Evolutionary conservation across 2,329 filamentous ascomycete species (phyloP).

Genomic region (Penicillium sp.): DNA sequence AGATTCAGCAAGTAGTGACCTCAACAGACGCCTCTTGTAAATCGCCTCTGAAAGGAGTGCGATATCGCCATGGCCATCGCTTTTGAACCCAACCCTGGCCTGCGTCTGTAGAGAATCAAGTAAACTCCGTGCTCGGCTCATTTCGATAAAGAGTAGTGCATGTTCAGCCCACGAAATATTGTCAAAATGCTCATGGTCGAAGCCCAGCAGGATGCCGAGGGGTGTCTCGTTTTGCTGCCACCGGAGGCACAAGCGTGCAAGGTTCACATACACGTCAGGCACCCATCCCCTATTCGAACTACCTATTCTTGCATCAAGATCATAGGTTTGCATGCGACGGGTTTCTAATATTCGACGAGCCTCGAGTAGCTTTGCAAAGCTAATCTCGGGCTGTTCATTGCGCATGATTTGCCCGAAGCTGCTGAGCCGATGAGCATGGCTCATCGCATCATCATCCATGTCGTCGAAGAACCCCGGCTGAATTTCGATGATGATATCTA

Average conservation of each 20-base stretch:
- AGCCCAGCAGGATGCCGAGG: conserved; percentile 3
- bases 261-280: conserved; percentile 13
- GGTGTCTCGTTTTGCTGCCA: background rate
- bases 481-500: conserved; percentile 11
- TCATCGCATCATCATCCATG: conserved; percentile 5
- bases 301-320: conserved; percentile 18
- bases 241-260: conserved; percentile 14
- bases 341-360: conserved; percentile 14
- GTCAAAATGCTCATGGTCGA: conserved; percentile 15
- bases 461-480: conserved; percentile 12
- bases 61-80: background rate
- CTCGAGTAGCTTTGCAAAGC: conserved; percentile 15
- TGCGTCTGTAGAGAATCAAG: conserved; percentile 17
- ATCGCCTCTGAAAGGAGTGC: conserved; percentile 9
- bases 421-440: conserved; percentile 10
- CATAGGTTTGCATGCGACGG: conserved; percentile 12
- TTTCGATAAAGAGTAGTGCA: conserved; percentile 20
- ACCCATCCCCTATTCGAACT: conserved; percentile 6
- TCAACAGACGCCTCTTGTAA: conserved; percentile 12
- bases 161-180: conserved; percentile 18
- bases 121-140: conserved; percentile 16
- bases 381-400: conserved; percentile 7
- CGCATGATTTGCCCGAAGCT: conserved; percentile 14
- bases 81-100: background rate
- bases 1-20: conserved; percentile 10